Percentiles rank a stretch among this genome's conserved stretches.
Evolutionary conservation across 140 eudicot genomes (phyloP).

Genomic region (Stevia rebaudiana): DNA sequence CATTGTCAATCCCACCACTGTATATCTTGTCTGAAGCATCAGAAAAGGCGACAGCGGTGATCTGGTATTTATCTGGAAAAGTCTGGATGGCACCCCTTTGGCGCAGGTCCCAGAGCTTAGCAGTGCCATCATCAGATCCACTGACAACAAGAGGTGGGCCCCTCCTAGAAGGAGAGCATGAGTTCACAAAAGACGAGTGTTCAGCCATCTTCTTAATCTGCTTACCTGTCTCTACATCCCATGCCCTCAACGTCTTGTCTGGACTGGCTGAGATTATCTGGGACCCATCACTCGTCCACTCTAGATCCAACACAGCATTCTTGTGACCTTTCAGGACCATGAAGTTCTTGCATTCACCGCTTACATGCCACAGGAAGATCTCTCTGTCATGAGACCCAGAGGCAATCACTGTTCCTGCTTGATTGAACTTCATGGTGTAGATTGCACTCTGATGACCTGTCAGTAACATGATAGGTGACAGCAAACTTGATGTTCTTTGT

Average conservation of each 20-base stretch:
- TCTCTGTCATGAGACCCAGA: constrained; percentile 95
- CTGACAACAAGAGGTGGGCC: constrained; percentile 97
- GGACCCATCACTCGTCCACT: constrained; percentile 84
- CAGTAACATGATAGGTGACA: constrained; percentile 89
- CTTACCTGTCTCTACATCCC: constrained; percentile 94
- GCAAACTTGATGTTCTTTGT: constrained; percentile 68
- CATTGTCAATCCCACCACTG: constrained; percentile 89
- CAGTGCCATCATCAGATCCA: constrained; percentile 96
- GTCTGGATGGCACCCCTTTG: constrained; percentile 94
- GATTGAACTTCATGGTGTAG: constrained; percentile 86
- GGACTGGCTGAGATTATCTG: constrained; percentile 93
- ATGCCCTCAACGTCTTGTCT: constrained; percentile 81
- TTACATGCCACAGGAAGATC: constrained; percentile 75
- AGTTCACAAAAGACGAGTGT: constrained; percentile 77
- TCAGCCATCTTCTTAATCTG: constrained; percentile 91
- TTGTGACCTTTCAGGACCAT: constrained; percentile 94
- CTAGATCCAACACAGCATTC: constrained; percentile 81
- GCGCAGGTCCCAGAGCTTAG: constrained; percentile 95
- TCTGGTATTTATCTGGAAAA: constrained; percentile 82
- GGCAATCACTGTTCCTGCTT: constrained; percentile 68
- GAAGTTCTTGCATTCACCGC: constrained; percentile 84
- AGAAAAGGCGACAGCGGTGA: constrained; percentile 78
- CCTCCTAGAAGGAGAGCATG: constrained; percentile 88
- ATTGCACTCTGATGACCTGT: constrained; percentile 87
- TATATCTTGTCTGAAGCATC: constrained; percentile 96